Evolutionary conservation across 2,329 filamentous ascomycete genomes (phyloP).

Genomic region (Colletotrichum chrysophilum): DNA sequence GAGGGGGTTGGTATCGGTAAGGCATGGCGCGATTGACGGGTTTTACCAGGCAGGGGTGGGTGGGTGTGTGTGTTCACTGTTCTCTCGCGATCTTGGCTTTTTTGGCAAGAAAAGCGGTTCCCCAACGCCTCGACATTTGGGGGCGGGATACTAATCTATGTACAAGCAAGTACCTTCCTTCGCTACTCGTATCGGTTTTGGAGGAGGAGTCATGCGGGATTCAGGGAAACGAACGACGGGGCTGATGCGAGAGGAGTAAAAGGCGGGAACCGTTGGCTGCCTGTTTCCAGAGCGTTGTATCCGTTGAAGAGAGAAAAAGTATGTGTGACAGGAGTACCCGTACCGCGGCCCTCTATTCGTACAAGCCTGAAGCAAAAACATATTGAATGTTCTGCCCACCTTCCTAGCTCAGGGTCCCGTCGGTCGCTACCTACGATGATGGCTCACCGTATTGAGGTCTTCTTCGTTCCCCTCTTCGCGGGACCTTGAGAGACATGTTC

Average conservation of each 20-base stretch:
- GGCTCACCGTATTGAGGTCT: background rate
- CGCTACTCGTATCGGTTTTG: background rate
- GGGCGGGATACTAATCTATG: background rate
- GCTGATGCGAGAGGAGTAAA: background rate
- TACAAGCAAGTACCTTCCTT: background rate
- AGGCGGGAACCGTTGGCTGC: background rate
- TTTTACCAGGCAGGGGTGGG: background rate
- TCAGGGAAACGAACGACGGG: background rate
- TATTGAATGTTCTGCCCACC: background rate
- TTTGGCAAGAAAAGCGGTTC: background rate
- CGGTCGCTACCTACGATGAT: background rate
- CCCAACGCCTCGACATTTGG: background rate
- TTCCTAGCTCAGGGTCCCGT: background rate
- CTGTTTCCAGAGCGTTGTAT: background rate
- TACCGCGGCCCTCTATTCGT: background rate
- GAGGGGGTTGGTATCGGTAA: background rate
- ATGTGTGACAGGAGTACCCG: background rate
- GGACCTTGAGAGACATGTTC: background rate
- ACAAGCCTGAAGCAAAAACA: background rate
- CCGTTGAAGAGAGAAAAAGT: background rate
- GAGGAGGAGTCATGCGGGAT: background rate
- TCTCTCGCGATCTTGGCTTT: background rate
- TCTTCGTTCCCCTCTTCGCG: background rate
- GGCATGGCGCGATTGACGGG: conserved; percentile 8
- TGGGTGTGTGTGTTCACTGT: background rate